A percentile compares a stretch with the other conserved stretches of the same genome.
Conservation (phyloP, 2,329 filamentous ascomycete genomes). For the Epichloe sylvatica region DNA sequence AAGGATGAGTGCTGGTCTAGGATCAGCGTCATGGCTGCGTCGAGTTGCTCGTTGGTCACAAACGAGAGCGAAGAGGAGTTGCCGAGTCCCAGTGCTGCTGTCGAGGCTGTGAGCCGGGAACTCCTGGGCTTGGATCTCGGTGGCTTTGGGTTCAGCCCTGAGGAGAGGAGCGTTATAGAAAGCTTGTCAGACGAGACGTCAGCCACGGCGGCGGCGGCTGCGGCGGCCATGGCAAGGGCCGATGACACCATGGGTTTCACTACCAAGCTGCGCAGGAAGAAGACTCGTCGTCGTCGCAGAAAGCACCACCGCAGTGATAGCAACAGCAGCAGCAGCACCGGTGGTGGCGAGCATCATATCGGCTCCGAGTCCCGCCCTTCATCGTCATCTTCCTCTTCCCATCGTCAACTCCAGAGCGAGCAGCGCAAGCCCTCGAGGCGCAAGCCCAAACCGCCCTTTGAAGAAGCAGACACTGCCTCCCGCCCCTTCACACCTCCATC, state of each 20-base stretch:
- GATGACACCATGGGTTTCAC: constrained; percentile 25
- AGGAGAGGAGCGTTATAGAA: constrained; percentile 19
- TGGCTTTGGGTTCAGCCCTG: constrained; percentile 22
- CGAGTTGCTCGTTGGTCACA: constrained; percentile 20
- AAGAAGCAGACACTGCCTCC: constrained; percentile 14
- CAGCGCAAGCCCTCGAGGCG: constrained; percentile 13
- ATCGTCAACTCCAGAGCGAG: constrained; percentile 8
- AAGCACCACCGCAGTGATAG: constrained; percentile 19
- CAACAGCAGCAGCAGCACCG: constrained; percentile 10
- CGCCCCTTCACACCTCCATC: constrained; percentile 16
- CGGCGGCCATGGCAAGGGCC: constrained; percentile 15
- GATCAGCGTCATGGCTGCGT: constrained; percentile 15
- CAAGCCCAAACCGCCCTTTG: constrained; percentile 12
- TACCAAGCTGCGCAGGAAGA: constrained; percentile 35
- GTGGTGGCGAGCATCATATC: constrained; percentile 12
- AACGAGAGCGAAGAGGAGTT: constrained; percentile 24
- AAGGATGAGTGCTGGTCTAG: constrained; percentile 27
- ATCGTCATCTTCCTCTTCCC: constrained; percentile 6
- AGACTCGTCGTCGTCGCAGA: constrained; percentile 23
- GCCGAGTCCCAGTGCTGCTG: constrained; percentile 37
- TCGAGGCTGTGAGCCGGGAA: constrained; percentile 37
- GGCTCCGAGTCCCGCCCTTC: constrained; percentile 8
- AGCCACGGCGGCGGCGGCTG: background rate
- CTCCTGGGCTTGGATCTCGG: constrained; percentile 28
- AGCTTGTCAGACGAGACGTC: constrained; percentile 17